Evolutionary conservation across 352 stramenopile species (phyloP).

Genomic region (Elongisporangium prolatum): DNA sequence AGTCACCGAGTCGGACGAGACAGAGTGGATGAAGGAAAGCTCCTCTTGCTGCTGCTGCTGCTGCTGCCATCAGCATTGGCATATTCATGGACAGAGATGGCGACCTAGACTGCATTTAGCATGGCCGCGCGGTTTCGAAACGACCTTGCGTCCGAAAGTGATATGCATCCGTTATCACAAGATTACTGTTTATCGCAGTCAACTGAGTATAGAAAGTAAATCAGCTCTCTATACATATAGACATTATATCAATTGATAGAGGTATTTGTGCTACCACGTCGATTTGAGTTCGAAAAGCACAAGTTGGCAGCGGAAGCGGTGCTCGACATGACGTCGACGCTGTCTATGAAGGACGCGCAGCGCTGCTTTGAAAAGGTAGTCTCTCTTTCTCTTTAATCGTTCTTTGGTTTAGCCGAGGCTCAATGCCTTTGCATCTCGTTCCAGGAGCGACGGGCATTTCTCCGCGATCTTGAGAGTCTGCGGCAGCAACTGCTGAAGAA

Average conservation of each 20-base stretch:
- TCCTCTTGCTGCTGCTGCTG: not conserved
- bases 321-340: conserved; percentile 18
- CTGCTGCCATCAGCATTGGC: not conserved
- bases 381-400: not conserved
- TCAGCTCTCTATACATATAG: not conserved
- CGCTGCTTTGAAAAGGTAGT: conserved; percentile 71
- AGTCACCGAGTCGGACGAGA: not conserved
- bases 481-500: conserved; percentile 76
- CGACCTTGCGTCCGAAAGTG: not conserved
- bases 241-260: not conserved
- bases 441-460: conserved; percentile 58
- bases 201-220: not conserved
- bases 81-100: not conserved
- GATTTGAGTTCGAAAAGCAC: not conserved
- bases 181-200: not conserved
- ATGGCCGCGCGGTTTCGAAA: conserved; percentile 15
- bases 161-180: not conserved
- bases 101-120: not conserved
- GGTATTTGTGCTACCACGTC: not conserved
- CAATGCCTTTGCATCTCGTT: not conserved
- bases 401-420: not conserved
- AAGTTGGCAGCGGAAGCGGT: conserved; percentile 1
- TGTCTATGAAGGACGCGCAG: conserved; percentile 70
- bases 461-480: conserved; percentile 69
- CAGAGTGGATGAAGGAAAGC: not conserved